Percentiles rank a stretch among this genome's conserved stretches.
Conservation (phyloP, 192 early-diverging fungal genomes). For the Coemansia sp. region DNA sequence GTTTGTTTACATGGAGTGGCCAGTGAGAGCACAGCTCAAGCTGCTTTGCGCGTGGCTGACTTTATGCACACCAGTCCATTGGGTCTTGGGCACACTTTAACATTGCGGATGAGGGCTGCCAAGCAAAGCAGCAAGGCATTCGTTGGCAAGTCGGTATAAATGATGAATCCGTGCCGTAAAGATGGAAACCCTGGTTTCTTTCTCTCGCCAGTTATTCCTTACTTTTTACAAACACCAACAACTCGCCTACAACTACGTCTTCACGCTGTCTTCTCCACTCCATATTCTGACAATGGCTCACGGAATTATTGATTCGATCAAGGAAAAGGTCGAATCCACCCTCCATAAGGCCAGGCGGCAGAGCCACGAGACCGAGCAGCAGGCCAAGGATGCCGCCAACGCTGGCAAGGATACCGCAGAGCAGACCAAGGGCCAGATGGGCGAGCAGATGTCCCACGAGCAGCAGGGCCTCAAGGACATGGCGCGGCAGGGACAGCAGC, state of each 20-base stretch:
- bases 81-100: background rate
- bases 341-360: constrained; percentile 40
- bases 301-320: constrained; percentile 35
- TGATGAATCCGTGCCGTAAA: background rate
- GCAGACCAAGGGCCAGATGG: constrained; percentile 15
- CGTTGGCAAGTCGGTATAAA: background rate
- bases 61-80: background rate
- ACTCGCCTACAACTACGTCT: background rate
- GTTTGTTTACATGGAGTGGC: background rate
- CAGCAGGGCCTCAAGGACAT: constrained; percentile 11
- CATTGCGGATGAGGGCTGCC: background rate
- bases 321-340: constrained; percentile 41
- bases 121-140: background rate
- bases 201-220: background rate
- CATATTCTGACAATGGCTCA: background rate
- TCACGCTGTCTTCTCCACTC: background rate
- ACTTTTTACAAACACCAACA: background rate
- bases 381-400: constrained; percentile 3
- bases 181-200: background rate
- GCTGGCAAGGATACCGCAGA: constrained; percentile 5
- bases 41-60: constrained; percentile 1
- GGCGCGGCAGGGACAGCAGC: constrained; percentile 16
- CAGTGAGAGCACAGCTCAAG: background rate
- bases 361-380: constrained; percentile 26
- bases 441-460: constrained; percentile 7